phyloP scores from a whole-genome alignment of 305 asterid genomes.

The Andrographis paniculata region DNA sequence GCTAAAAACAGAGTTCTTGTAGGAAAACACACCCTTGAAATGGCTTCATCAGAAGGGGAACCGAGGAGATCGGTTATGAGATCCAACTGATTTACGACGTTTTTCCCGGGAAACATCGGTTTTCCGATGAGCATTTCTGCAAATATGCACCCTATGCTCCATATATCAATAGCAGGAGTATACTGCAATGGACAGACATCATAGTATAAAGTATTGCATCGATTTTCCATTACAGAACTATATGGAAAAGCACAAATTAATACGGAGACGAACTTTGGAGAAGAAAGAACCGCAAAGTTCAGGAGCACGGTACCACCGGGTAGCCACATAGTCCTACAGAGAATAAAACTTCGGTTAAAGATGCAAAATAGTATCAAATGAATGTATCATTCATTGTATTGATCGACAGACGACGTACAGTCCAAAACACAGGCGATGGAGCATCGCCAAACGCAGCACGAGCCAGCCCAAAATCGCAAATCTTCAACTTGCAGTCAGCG shows the following conservation, averaged over 20 bases:
- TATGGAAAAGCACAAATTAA: conserved; percentile 3
- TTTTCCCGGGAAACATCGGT: conserved; percentile 82
- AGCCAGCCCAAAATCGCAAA: conserved; percentile 95
- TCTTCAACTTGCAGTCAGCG: too few relatives aligned
- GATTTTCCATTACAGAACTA: too few relatives aligned
- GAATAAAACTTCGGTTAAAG: too few relatives aligned
- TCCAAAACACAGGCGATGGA: conserved; percentile 93
- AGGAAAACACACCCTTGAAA: conserved; percentile 67
- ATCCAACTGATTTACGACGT: conserved; percentile 85
- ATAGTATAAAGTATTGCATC: too few relatives aligned
- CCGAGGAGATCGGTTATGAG: conserved; percentile 87
- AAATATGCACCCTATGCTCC: conserved; percentile 97
- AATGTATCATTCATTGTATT: conserved; percentile 17
- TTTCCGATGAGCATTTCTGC: conserved; percentile 79
- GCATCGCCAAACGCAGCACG: conserved; percentile 86
- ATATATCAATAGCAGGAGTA: conserved; percentile 93
- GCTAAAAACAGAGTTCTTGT: too few relatives aligned
- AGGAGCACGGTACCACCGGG: conserved; percentile 99
- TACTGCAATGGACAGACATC: conserved; percentile 41
- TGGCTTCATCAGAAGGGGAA: conserved; percentile 71
- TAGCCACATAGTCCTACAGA: conserved; percentile 88
- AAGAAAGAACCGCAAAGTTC: conserved; percentile 95
- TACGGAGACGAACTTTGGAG: conserved; percentile 56
- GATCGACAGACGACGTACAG: conserved; percentile 43
- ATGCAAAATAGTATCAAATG: conserved; percentile 3